Conservation (phyloP, 495 filamentous ascomycete species). For the Penicillium paradoxum region DNA sequence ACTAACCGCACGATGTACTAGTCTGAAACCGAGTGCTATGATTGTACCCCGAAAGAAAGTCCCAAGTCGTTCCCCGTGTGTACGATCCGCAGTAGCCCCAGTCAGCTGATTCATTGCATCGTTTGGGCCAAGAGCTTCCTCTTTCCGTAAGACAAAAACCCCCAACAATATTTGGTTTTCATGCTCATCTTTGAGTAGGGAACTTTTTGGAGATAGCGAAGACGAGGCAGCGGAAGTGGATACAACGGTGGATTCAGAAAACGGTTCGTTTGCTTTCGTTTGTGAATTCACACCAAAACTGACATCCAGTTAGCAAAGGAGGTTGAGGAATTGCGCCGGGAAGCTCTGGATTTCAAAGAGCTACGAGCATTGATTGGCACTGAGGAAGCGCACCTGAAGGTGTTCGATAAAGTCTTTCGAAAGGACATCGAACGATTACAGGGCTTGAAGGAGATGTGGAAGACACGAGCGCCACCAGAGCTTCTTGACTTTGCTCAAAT, state of each 20-base stretch:
- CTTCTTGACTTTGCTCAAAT: slow-evolving; percentile 60
- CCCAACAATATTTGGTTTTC: too few relatives aligned
- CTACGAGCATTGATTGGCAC: slow-evolving; percentile 82
- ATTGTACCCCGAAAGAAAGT: slow-evolving; percentile 81
- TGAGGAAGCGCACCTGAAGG: slow-evolving; percentile 66
- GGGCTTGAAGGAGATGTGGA: slow-evolving; percentile 98
- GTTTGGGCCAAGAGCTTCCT: slow-evolving; percentile 99
- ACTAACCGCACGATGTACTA: slow-evolving; percentile 26
- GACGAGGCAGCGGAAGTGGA: slow-evolving; percentile 69
- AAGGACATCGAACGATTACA: slow-evolving; percentile 77
- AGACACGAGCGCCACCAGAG: slow-evolving; percentile 67
- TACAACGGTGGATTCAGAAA: slow-evolving; percentile 71
- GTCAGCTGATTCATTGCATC: slow-evolving; percentile 96
- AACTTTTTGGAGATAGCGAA: slow-evolving; percentile 90
- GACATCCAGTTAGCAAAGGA: slow-evolving; percentile 56
- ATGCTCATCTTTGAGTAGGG: slow-evolving; percentile 36
- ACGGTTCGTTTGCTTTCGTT: slow-evolving; percentile 45
- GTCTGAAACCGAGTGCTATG: slow-evolving; percentile 93
- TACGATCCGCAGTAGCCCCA: slow-evolving; percentile 92
- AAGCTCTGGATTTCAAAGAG: slow-evolving; percentile 75
- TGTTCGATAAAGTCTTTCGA: slow-evolving; percentile 92
- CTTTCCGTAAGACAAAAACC: slow-evolving; percentile 55
- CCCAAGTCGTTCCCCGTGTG: slow-evolving; percentile 93
- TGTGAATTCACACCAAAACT: slow-evolving; percentile 11
- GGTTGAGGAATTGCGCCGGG: slow-evolving; percentile 76